Evolutionary conservation across 129 eudicot species (phyloP).

Genomic region (Pulicaria dysenterica): DNA sequence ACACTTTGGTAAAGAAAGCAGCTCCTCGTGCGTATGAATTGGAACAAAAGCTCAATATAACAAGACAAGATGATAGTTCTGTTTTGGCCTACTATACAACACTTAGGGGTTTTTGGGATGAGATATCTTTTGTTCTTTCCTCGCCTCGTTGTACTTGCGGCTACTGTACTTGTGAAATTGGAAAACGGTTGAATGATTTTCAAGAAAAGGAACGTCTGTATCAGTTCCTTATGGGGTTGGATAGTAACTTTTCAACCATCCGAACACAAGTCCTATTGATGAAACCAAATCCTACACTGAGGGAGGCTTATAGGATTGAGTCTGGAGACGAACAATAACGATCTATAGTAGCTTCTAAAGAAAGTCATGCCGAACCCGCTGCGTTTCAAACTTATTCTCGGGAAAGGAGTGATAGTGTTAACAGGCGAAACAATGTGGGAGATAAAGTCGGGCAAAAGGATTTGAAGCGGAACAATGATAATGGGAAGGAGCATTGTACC

Average conservation of each 20-base stretch:
- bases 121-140: not conserved
- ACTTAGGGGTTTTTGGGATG: not conserved
- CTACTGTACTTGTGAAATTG: not conserved
- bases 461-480: not conserved
- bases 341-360: not conserved
- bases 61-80: not conserved
- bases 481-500: not conserved
- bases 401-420: not conserved
- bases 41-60: not conserved
- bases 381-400: not conserved
- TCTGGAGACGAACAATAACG: not conserved
- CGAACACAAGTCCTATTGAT: conserved; percentile 1
- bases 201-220: too few relatives aligned
- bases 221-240: not conserved
- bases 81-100: not conserved
- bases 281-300: conserved; percentile 3
- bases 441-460: conserved; percentile 2
- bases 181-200: not conserved
- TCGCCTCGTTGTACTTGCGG: not conserved
- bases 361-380: not conserved
- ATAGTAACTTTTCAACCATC: conserved; percentile 2
- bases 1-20: conserved; percentile 1
- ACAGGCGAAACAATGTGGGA: not conserved
- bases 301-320: too few relatives aligned
- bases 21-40: not conserved